A percentile compares a stretch with the other conserved stretches of the same genome.
Evolutionary conservation across 2,329 filamentous ascomycete species (phyloP).

Genomic region (Aotearoamyces nothofagi): DNA sequence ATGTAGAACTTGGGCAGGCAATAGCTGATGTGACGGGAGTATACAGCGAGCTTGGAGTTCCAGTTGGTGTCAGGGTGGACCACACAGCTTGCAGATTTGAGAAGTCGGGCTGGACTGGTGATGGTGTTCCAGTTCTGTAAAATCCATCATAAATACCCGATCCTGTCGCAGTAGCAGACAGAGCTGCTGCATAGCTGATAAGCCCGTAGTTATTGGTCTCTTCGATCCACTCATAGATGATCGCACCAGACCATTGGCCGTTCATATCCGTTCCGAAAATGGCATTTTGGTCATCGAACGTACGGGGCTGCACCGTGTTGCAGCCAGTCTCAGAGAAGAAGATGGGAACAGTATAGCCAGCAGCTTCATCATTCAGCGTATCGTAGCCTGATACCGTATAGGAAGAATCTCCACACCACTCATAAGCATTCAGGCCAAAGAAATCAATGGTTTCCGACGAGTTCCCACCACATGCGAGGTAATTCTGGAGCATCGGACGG

Average conservation of each 20-base stretch:
- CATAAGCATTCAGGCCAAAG: slow-evolving; percentile 75
- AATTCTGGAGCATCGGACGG: slow-evolving; percentile 47
- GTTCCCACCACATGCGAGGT: slow-evolving; percentile 65
- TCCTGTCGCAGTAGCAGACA: slow-evolving; percentile 34
- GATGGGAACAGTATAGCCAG: slow-evolving; percentile 65
- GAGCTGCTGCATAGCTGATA: slow-evolving; percentile 55
- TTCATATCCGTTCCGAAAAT: slow-evolving; percentile 66
- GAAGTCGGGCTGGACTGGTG: slow-evolving; percentile 62
- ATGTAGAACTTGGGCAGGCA: slow-evolving; percentile 54
- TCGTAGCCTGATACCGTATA: slow-evolving; percentile 55
- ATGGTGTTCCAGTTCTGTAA: slow-evolving; percentile 57
- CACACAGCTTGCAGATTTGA: slow-evolving; percentile 62
- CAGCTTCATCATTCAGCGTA: slow-evolving; percentile 49
- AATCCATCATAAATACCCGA: slow-evolving; percentile 47
- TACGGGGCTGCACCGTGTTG: slow-evolving; percentile 41
- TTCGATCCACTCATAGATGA: slow-evolving; percentile 84
- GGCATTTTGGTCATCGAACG: slow-evolving; percentile 57
- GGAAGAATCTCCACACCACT: slow-evolving; percentile 47
- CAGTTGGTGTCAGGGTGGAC: slow-evolving; percentile 55
- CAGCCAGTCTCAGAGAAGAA: slow-evolving; percentile 87
- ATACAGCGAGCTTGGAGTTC: slow-evolving; percentile 52
- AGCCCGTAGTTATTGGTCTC: slow-evolving; percentile 75
- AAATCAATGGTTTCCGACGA: slow-evolving; percentile 61
- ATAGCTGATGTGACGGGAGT: slow-evolving; percentile 45
- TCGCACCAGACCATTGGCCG: slow-evolving; percentile 55